These are phyloP conservation scores for Quercus suber DNA, from an alignment of 306 rosid species.

Conservation along the genomic window DNA sequence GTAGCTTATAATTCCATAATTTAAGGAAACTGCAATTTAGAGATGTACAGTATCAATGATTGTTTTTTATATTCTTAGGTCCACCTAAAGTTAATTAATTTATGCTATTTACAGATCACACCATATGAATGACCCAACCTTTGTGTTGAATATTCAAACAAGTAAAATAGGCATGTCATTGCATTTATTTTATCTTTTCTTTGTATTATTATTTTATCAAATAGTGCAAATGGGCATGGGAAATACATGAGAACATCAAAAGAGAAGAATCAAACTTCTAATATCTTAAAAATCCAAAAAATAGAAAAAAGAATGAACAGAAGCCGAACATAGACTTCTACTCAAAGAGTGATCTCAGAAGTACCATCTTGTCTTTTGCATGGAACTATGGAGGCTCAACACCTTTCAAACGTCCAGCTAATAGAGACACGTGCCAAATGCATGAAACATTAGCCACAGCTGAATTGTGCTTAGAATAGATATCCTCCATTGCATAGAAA, in stretches of 20 bases:
- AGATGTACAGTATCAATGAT: not conserved
- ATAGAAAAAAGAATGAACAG: not conserved
- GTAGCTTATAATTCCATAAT: not conserved
- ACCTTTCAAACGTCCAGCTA: not conserved
- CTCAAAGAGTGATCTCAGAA: not conserved
- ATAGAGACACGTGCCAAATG: not conserved
- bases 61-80: not conserved
- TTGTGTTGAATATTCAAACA: not conserved
- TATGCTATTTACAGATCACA: not conserved
- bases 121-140: not conserved
- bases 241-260: not conserved
- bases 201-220: no score
- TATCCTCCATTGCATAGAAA: not conserved
- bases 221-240: not conserved
- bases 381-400: not conserved
- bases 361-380: not conserved
- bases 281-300: not conserved
- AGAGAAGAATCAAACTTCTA: not conserved
- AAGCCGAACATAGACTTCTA: not conserved
- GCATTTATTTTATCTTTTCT: no score
- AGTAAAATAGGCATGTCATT: not conserved
- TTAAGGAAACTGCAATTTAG: not conserved
- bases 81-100: not conserved
- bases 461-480: no score
- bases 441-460: not conserved